phyloP scores from a whole-genome alignment of 2,329 filamentous ascomycete genomes.

The Sporothrix curviconia region DNA sequence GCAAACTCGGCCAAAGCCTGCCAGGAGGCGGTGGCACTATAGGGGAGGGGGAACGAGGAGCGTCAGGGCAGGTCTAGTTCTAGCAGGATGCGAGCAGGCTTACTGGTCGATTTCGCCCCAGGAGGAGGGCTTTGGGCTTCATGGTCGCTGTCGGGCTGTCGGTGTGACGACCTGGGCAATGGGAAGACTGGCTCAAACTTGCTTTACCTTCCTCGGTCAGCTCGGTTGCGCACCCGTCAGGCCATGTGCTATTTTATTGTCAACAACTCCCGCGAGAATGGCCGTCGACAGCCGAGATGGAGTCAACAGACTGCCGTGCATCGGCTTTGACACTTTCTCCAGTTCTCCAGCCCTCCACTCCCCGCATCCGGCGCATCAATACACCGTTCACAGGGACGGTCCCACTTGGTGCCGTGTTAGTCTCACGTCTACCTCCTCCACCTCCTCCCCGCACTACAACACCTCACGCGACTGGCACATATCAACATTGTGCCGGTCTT shows the following conservation, averaged over 20 bases:
- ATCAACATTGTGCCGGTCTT: not conserved
- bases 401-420: not conserved
- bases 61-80: not conserved
- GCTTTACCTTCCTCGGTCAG: too few species aligned
- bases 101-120: conserved; percentile 1
- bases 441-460: too few species aligned
- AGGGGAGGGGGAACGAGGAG: not conserved
- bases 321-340: not conserved
- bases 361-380: conserved; percentile 1
- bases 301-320: too few species aligned
- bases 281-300: too few species aligned
- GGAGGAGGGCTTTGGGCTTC: not conserved
- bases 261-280: too few species aligned
- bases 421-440: not conserved
- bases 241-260: too few species aligned
- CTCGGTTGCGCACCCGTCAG: too few species aligned
- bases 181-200: too few species aligned
- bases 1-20: conserved; percentile 7
- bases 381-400: not conserved
- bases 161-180: too few species aligned
- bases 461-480: not conserved
- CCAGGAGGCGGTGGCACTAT: conserved; percentile 7
- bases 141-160: not conserved
- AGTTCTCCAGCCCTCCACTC: not conserved
- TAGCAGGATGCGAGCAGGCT: not conserved